Conservation (phyloP, 805 yeast species). For the Saccharomyces kudriavzevii region DNA sequence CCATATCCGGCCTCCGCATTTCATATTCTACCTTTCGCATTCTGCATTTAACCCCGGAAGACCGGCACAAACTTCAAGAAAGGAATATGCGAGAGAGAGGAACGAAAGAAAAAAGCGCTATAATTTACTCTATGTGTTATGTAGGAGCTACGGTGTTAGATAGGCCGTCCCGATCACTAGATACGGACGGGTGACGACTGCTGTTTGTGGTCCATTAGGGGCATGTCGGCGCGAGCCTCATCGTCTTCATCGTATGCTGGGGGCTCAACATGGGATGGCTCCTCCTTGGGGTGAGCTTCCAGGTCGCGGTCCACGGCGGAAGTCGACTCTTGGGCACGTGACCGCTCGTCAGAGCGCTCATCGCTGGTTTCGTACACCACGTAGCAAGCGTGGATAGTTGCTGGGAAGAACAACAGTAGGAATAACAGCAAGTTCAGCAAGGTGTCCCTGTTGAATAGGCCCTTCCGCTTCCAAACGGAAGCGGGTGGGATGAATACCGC, state of each 20-base stretch:
- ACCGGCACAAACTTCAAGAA: neutral
- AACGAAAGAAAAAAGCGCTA: neutral
- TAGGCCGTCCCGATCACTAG: neutral
- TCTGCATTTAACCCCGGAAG: neutral
- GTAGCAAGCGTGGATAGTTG: conserved; percentile 20
- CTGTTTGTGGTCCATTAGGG: neutral
- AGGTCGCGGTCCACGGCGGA: neutral
- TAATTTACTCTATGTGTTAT: neutral
- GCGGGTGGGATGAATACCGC: conserved; percentile 21
- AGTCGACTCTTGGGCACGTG: neutral
- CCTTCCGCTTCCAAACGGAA: conserved; percentile 17
- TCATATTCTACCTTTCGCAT: neutral
- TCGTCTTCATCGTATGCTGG: neutral
- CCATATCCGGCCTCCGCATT: neutral
- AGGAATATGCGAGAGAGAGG: neutral
- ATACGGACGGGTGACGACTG: neutral
- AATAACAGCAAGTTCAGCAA: conserved; percentile 16
- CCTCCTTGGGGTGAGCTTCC: neutral
- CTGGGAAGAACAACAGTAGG: conserved; percentile 20
- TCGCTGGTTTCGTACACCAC: conserved; percentile 21
- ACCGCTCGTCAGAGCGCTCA: conserved; percentile 11
- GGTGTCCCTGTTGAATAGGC: conserved; percentile 17
- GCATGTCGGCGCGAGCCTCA: neutral
- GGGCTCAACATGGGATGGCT: neutral
- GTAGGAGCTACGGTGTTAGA: neutral